A percentile compares a stretch with the other conserved stretches of the same genome.
Conservation (phyloP, 2,329 filamentous ascomycete species). For the Alternaria viburni region DNA sequence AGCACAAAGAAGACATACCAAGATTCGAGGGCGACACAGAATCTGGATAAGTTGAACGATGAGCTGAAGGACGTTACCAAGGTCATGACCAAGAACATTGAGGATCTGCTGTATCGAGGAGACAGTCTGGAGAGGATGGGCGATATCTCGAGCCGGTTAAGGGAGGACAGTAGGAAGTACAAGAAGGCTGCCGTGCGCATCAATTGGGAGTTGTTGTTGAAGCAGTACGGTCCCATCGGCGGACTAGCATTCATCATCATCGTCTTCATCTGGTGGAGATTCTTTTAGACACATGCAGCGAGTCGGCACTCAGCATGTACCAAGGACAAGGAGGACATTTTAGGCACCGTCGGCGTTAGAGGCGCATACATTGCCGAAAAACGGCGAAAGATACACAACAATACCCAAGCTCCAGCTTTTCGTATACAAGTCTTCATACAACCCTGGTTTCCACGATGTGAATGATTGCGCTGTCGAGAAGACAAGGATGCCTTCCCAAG, state of each 20-base stretch:
- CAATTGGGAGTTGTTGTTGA: conserved; percentile 95
- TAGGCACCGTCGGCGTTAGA: conserved; percentile 12
- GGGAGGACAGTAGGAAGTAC: conserved; percentile 96
- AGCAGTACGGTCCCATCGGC: conserved; percentile 92
- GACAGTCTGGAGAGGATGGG: conserved; percentile 97
- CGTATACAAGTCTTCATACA: neutral
- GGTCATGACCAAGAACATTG: conserved; percentile 99
- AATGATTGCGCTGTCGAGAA: neutral
- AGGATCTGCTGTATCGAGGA: conserved; percentile 92
- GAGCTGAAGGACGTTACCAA: conserved; percentile 97
- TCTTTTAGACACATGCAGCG: conserved; percentile 66
- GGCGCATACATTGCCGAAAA: conserved; percentile 1
- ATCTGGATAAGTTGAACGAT: conserved; percentile 93
- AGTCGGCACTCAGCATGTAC: neutral
- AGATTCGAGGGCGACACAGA: conserved; percentile 87
- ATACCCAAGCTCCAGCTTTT: conserved; percentile 22
- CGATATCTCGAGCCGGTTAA: conserved; percentile 83
- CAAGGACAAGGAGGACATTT: neutral
- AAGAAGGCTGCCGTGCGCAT: conserved; percentile 89
- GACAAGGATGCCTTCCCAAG: neutral
- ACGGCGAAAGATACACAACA: conserved; percentile 17
- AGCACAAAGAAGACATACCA: conserved; percentile 94
- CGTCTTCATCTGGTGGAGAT: conserved; percentile 89
- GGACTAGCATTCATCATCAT: conserved; percentile 82
- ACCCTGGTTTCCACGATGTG: neutral